These are phyloP conservation scores for Clonostachys sp. DNA, from an alignment of 2,329 filamentous ascomycete species.

Conservation along the genomic window DNA sequence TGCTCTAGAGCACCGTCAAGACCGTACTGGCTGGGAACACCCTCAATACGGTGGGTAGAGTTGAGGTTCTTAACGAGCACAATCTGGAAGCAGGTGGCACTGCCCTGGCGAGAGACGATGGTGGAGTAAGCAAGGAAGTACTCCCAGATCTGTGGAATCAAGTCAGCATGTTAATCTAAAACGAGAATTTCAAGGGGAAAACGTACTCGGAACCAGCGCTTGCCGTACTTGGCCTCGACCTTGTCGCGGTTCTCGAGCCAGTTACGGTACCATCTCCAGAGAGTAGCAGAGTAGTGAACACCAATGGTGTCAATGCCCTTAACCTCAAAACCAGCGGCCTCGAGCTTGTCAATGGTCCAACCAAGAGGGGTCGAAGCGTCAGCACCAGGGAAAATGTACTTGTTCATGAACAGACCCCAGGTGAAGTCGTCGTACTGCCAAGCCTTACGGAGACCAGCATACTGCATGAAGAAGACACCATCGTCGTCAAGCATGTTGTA, in stretches of 20 bases:
- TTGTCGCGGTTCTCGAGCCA: slow-evolving; percentile 94
- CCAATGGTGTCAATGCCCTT: slow-evolving; percentile 91
- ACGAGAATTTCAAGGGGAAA: not conserved
- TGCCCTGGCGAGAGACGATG: slow-evolving; percentile 79
- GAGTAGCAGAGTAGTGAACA: slow-evolving; percentile 92
- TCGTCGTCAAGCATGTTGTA: slow-evolving; percentile 96
- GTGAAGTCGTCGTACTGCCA: slow-evolving; percentile 99
- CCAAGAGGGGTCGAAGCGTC: slow-evolving; percentile 92
- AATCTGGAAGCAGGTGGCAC: slow-evolving; percentile 84
- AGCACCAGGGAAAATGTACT: slow-evolving; percentile 96
- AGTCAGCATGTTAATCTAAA: not conserved
- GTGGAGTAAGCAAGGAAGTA: slow-evolving; percentile 84
- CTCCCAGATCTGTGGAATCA: slow-evolving; percentile 74
- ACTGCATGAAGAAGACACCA: slow-evolving; percentile 92
- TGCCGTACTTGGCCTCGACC: slow-evolving; percentile 91
- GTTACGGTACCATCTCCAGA: slow-evolving; percentile 99
- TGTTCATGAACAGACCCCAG: slow-evolving; percentile 99
- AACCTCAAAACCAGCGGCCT: slow-evolving; percentile 68
- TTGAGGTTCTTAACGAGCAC: slow-evolving; percentile 87
- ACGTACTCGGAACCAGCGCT: slow-evolving; percentile 88
- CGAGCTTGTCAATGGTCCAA: slow-evolving; percentile 79
- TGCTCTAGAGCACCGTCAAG: slow-evolving; percentile 54
- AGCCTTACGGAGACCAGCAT: slow-evolving; percentile 85
- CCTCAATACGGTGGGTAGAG: slow-evolving; percentile 75
- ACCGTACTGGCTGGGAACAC: slow-evolving; percentile 63